Percentiles rank a stretch among this genome's conserved stretches.
phyloP scores from a whole-genome alignment of 202 grass and related monocot genomes.

The Hordeum pubiflorum region DNA sequence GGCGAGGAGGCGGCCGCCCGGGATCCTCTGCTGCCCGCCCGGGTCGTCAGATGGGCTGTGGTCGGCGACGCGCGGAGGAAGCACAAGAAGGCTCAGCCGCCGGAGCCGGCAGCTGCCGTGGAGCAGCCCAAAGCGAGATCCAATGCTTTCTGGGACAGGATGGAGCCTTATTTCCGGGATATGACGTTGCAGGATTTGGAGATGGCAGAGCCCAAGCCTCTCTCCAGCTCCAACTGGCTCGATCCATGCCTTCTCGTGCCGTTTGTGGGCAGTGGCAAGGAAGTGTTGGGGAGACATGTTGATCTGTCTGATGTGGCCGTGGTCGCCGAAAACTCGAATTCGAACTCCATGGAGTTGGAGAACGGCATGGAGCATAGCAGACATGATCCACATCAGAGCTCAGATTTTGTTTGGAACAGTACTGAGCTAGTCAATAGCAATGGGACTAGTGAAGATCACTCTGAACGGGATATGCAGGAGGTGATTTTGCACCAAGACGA shows the following conservation, averaged over 20 bases:
- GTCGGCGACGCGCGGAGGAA: slow-evolving; percentile 50
- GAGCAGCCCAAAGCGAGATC: slow-evolving; percentile 20
- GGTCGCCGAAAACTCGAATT: slow-evolving; percentile 22
- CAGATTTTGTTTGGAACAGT: slow-evolving; percentile 3
- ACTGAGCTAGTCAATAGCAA: slow-evolving; percentile 14
- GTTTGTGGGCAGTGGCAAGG: slow-evolving; percentile 22
- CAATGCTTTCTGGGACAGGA: slow-evolving; percentile 52
- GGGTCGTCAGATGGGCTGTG: slow-evolving; percentile 51
- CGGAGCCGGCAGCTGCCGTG: slow-evolving; percentile 17
- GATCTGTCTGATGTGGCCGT: slow-evolving; percentile 1
- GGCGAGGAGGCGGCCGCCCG: slow-evolving; percentile 46
- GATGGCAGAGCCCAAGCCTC: slow-evolving; percentile 27
- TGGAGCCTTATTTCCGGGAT: slow-evolving; percentile 71
- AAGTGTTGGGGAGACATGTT: not conserved
- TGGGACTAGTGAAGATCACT: slow-evolving; percentile 13
- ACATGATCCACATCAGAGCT: slow-evolving; percentile 14
- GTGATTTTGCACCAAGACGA: slow-evolving; percentile 38
- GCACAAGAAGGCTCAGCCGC: slow-evolving; percentile 60
- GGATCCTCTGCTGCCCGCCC: slow-evolving; percentile 47
- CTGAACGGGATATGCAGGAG: slow-evolving; percentile 34
- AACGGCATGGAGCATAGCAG: slow-evolving; percentile 1
- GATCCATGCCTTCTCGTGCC: slow-evolving; percentile 61
- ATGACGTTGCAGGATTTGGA: slow-evolving; percentile 49
- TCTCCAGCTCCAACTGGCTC: slow-evolving; percentile 17
- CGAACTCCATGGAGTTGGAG: slow-evolving; percentile 25